A percentile compares a stretch with the other conserved stretches of the same genome.
Evolutionary conservation across 768 basidiomycete genomes (phyloP).

Genomic region (Mycena rebaudengoi): DNA sequence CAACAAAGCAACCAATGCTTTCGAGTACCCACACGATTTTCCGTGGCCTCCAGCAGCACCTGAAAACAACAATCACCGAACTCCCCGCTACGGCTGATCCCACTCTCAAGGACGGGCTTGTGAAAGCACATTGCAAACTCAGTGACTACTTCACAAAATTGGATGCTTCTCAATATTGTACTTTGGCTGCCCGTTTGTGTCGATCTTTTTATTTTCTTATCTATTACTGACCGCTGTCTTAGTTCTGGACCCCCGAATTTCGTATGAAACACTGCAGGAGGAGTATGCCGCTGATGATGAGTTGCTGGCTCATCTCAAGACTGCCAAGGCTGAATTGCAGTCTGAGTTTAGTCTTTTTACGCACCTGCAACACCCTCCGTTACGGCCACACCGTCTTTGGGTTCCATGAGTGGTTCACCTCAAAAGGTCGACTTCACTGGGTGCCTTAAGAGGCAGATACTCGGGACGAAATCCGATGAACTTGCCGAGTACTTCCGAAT

Average conservation of each 20-base stretch:
- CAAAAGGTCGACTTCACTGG: no score
- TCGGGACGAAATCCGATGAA: no score
- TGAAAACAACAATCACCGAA: background rate
- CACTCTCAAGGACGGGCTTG: constrained; percentile 16
- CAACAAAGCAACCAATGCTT: constrained; percentile 39
- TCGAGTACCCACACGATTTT: constrained; percentile 44
- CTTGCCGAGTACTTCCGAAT: no score
- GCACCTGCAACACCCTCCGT: no score
- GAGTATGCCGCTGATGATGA: background rate
- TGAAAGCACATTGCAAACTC: background rate
- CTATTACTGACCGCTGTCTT: background rate
- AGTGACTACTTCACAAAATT: background rate
- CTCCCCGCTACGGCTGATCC: background rate
- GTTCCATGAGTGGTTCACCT: no score
- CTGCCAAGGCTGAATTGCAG: no score
- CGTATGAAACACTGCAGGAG: background rate
- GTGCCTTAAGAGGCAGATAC: no score
- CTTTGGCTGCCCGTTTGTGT: background rate
- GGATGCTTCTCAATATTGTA: background rate
- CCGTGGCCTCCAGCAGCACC: constrained; percentile 39
- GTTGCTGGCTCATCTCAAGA: no score
- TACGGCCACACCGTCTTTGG: no score
- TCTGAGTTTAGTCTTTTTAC: no score
- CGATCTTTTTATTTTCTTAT: background rate
- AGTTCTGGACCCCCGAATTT: background rate